Evolutionary conservation across 441 rosid genomes (phyloP).

Genomic region (Isatis lusitanica): DNA sequence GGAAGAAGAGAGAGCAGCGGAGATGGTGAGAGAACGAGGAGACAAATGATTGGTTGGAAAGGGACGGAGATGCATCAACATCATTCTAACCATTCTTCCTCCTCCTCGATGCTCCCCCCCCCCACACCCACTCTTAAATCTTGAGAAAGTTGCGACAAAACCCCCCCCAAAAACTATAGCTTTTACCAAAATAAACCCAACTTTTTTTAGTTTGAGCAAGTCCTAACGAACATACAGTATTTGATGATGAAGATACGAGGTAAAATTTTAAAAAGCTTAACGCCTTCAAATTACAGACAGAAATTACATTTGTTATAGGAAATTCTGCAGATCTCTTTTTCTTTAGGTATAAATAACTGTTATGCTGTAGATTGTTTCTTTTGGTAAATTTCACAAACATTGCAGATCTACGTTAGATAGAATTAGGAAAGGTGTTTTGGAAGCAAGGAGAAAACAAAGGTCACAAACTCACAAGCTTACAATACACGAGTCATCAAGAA

Average conservation of each 20-base stretch:
- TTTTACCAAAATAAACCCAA: neutral
- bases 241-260: neutral
- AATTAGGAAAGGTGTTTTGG: neutral
- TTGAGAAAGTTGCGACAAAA: neutral
- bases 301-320: neutral
- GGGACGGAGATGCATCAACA: constrained; percentile 24
- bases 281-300: neutral
- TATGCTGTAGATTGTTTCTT: neutral
- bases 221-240: no score
- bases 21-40: constrained; percentile 13
- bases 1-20: constrained; percentile 17
- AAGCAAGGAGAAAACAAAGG: neutral
- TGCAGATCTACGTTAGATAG: neutral
- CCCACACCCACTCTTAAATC: neutral
- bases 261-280: neutral
- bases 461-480: constrained; percentile 31
- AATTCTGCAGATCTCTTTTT: neutral
- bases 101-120: neutral
- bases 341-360: neutral
- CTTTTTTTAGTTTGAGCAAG: neutral
- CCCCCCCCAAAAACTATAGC: neutral
- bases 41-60: neutral
- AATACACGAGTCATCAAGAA: constrained; percentile 26
- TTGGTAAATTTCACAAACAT: no score
- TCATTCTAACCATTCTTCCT: constrained; percentile 8